These are phyloP conservation scores for Fusarium sp. DNA, from an alignment of 2,329 filamentous ascomycete species.

Conservation along the genomic window DNA sequence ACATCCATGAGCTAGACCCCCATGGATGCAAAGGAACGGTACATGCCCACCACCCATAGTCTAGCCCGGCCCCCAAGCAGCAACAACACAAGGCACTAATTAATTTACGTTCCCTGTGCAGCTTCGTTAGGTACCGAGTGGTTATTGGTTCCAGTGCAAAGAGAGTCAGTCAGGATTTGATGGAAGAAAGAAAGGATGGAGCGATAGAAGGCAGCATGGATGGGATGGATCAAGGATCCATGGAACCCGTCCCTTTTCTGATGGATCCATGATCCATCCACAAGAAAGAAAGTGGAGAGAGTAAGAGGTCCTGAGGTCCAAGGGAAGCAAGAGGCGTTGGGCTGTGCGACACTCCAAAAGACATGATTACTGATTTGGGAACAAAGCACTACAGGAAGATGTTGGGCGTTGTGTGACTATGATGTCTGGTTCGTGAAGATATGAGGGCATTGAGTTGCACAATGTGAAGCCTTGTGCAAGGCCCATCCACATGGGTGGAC, in stretches of 20 bases:
- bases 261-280: slow-evolving; percentile 12
- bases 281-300: slow-evolving; percentile 13
- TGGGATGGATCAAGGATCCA: slow-evolving; percentile 24
- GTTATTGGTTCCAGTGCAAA: slow-evolving; percentile 18
- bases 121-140: slow-evolving; percentile 19
- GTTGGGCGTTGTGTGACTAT: not conserved
- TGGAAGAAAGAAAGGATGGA: slow-evolving; percentile 36
- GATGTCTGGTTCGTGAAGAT: not conserved
- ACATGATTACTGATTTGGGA: not conserved
- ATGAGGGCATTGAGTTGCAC: slow-evolving; percentile 5
- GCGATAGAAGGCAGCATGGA: slow-evolving; percentile 11
- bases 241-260: slow-evolving; percentile 31
- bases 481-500: not conserved
- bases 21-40: slow-evolving; percentile 9
- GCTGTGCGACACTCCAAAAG: slow-evolving; percentile 6
- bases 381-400: not conserved
- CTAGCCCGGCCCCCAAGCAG: slow-evolving; percentile 29
- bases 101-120: slow-evolving; percentile 37
- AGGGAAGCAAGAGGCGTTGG: slow-evolving; percentile 4
- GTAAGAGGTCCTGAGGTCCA: not conserved
- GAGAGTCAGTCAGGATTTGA: slow-evolving; percentile 27
- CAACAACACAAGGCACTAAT: slow-evolving; percentile 35
- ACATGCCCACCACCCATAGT: slow-evolving; percentile 2
- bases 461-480: slow-evolving; percentile 3
- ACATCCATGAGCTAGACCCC: not conserved